These are phyloP conservation scores for Kluyveromyces aestuarii DNA, from an alignment of 805 yeast species.

Conservation along the genomic window DNA sequence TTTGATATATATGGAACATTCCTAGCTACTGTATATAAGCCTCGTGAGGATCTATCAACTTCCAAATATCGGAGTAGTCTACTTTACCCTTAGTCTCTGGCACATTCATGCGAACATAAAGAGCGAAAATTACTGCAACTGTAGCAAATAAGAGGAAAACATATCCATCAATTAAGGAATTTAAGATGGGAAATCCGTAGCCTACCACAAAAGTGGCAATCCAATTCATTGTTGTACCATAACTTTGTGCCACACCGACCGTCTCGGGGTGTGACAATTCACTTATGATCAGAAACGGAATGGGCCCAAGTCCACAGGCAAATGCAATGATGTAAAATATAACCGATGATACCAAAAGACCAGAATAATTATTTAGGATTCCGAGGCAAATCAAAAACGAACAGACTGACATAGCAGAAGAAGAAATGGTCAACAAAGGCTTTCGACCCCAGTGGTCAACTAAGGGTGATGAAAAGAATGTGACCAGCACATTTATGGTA, in stretches of 20 bases:
- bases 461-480: constrained; percentile 61
- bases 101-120: constrained; percentile 33
- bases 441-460: constrained; percentile 74
- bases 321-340: constrained; percentile 72
- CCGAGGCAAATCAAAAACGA: constrained; percentile 60
- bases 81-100: constrained; percentile 53
- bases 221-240: constrained; percentile 91
- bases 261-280: constrained; percentile 82
- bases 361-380: constrained; percentile 39
- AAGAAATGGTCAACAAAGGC: constrained; percentile 59
- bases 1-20: too few relatives aligned
- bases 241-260: constrained; percentile 81
- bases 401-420: constrained; percentile 56
- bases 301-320: constrained; percentile 92
- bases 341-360: constrained; percentile 52
- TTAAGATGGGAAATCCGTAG: constrained; percentile 66
- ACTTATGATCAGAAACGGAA: constrained; percentile 80
- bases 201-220: constrained; percentile 78
- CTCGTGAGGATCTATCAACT: not conserved
- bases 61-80: constrained; percentile 16
- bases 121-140: constrained; percentile 41
- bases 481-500: constrained; percentile 61
- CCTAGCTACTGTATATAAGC: not conserved
- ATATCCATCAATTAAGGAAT: constrained; percentile 59
- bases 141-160: constrained; percentile 66